Conservation (phyloP, 2,329 filamentous ascomycete genomes). For the Colletotrichum cordylinicola region DNA sequence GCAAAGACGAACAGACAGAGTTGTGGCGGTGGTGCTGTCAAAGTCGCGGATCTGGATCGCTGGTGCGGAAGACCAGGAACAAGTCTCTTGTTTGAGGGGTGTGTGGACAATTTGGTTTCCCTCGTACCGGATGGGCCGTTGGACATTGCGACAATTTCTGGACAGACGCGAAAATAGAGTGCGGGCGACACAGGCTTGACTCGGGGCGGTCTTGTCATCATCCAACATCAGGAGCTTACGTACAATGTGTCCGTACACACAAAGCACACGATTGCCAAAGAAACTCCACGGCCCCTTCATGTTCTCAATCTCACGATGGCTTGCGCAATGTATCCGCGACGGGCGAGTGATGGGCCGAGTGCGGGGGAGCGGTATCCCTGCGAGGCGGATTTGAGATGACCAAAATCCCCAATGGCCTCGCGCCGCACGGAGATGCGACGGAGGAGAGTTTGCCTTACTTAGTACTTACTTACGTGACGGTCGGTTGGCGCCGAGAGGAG, state of each 20-base stretch:
- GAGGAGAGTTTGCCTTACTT: neutral
- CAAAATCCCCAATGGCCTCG: neutral
- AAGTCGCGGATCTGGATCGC: conserved; percentile 1
- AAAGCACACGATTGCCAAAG: neutral
- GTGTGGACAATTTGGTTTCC: neutral
- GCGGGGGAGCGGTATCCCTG: conserved; percentile 3
- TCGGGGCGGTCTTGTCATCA: neutral
- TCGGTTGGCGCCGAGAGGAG: conserved; percentile 6
- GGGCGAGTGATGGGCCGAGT: neutral
- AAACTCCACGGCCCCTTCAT: neutral
- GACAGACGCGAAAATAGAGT: neutral
- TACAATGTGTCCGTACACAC: neutral
- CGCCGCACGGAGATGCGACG: conserved; percentile 2
- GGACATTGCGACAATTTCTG: neutral
- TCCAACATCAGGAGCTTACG: neutral
- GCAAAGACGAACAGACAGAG: neutral
- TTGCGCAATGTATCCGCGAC: conserved; percentile 4
- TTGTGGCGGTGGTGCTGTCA: conserved; percentile 5
- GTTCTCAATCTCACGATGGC: neutral
- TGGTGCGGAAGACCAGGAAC: neutral
- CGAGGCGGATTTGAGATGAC: neutral
- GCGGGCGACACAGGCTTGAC: neutral
- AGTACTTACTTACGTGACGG: neutral
- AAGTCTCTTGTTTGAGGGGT: neutral
- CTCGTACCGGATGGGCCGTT: neutral